Conservation (phyloP, 2,329 filamentous ascomycete species). For the Scedosporium boydii region DNA sequence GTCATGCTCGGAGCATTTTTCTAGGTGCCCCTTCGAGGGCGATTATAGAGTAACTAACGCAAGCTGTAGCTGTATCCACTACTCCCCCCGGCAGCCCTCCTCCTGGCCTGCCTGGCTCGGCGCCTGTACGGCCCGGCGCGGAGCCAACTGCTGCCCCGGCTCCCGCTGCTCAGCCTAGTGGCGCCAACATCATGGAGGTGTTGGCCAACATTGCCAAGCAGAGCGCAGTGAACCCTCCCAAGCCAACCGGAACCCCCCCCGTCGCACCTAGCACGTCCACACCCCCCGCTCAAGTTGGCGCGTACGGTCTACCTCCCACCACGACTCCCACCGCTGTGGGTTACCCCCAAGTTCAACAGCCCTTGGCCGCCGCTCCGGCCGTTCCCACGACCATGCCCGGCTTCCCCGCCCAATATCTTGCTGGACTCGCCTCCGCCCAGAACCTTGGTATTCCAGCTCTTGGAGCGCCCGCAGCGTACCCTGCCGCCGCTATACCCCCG, state of each 20-base stretch:
- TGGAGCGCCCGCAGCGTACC: conserved; percentile 21
- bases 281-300: conserved; percentile 28
- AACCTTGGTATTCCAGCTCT: conserved; percentile 13
- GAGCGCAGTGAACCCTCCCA: conserved; percentile 41
- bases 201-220: conserved; percentile 74
- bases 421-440: conserved; percentile 17
- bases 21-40: background rate
- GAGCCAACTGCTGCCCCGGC: conserved; percentile 12
- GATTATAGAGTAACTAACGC: background rate
- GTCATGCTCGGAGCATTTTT: too few species aligned
- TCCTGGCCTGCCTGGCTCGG: conserved; percentile 23
- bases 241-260: conserved; percentile 1
- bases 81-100: conserved; percentile 60
- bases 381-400: background rate
- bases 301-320: conserved; percentile 26
- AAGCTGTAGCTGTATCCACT: conserved; percentile 50
- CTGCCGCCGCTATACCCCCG: conserved; percentile 44
- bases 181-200: conserved; percentile 45
- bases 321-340: conserved; percentile 19
- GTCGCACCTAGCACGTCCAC: conserved; percentile 20
- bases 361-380: conserved; percentile 9
- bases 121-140: background rate
- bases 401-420: conserved; percentile 1
- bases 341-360: conserved; percentile 19
- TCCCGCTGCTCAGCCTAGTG: conserved; percentile 13